These are phyloP conservation scores for carrot (Daucus carota) DNA, from an alignment of 129 eudicot species.

Conservation along the genomic window DH1_v3.0 NC_030381.2:2661001-2661500, in stretches of 20 bases:
- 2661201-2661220: constrained; percentile 79
- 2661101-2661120: background rate
- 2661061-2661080: background rate
- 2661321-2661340: background rate
- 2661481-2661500: constrained; percentile 59
- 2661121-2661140: background rate
- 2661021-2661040: background rate
- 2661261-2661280: background rate
- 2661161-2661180: constrained; percentile 72
- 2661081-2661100: background rate
- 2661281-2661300: background rate
- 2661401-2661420: background rate
- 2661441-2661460: background rate
- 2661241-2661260: background rate
- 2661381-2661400: background rate
- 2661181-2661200: constrained; percentile 62
- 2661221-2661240: background rate
- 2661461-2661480: background rate
- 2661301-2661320: background rate
- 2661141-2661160: constrained; percentile 1
- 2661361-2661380: background rate
- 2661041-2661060: background rate
- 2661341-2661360: too few relatives aligned
- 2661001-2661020: background rate
- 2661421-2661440: background rate